phyloP scores from a whole-genome alignment of 371 early-diverging fungal species.

The Actinomucor elegans region DNA sequence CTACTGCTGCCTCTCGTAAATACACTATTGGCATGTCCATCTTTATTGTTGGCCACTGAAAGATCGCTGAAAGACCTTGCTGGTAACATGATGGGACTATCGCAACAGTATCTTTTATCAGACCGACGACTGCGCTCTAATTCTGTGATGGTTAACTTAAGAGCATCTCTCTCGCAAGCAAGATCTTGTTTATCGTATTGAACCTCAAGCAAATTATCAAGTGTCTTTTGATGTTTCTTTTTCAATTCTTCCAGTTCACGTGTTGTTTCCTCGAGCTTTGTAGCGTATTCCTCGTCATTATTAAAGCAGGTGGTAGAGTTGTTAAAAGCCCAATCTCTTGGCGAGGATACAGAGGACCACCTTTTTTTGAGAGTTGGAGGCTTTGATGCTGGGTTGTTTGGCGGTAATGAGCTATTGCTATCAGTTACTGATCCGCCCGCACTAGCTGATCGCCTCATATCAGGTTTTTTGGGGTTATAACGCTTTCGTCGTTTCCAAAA shows the following conservation, averaged over 20 bases:
- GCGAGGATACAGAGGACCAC: constrained; percentile 29
- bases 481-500: constrained; percentile 15
- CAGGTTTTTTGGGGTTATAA: not conserved
- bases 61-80: not conserved
- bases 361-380: constrained; percentile 21
- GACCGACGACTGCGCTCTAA: constrained; percentile 23
- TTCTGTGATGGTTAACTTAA: constrained; percentile 38
- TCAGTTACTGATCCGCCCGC: constrained; percentile 1
- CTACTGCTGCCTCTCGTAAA: no score
- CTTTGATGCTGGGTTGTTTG: not conserved
- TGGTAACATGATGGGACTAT: not conserved
- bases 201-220: constrained; percentile 28
- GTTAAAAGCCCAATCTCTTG: constrained; percentile 3
- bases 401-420: not conserved
- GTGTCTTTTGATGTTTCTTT: constrained; percentile 10
- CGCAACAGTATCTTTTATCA: not conserved
- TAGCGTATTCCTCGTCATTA: not conserved
- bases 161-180: constrained; percentile 39
- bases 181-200: constrained; percentile 40
- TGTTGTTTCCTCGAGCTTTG: no score
- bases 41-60: not conserved
- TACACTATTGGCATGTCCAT: no score
- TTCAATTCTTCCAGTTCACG: constrained; percentile 8
- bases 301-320: not conserved
- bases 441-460: constrained; percentile 11